phyloP scores from a whole-genome alignment of 345 rosid genomes.

The Arabidopsis thaliana region DNA sequence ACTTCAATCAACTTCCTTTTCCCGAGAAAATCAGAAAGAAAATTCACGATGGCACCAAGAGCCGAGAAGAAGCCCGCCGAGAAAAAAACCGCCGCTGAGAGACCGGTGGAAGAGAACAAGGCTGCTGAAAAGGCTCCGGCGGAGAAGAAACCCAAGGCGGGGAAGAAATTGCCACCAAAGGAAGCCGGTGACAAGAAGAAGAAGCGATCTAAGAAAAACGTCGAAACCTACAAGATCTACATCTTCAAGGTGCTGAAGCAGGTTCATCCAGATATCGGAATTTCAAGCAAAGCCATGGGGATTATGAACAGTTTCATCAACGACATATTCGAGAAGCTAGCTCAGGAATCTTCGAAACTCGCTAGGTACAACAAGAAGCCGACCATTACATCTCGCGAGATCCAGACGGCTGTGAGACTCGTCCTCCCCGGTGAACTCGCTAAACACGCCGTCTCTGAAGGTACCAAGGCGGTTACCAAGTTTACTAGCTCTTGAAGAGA shows the following conservation, averaged over 20 bases:
- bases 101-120: slow-evolving; percentile 63
- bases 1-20: neutral
- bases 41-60: slow-evolving; percentile 31
- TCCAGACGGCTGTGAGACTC: slow-evolving; percentile 74
- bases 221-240: slow-evolving; percentile 82
- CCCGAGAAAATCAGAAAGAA: neutral
- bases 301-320: slow-evolving; percentile 73
- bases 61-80: slow-evolving; percentile 56
- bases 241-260: slow-evolving; percentile 68
- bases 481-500: slow-evolving; percentile 59
- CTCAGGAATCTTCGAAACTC: slow-evolving; percentile 66
- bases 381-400: slow-evolving; percentile 69
- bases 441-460: slow-evolving; percentile 77
- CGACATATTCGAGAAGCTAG: slow-evolving; percentile 70
- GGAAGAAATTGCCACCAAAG: slow-evolving; percentile 67
- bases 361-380: slow-evolving; percentile 85
- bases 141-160: slow-evolving; percentile 78
- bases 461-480: slow-evolving; percentile 77
- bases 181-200: slow-evolving; percentile 69
- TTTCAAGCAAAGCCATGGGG: slow-evolving; percentile 70
- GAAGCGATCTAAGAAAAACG: slow-evolving; percentile 61
- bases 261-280: slow-evolving; percentile 59
- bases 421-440: slow-evolving; percentile 77
- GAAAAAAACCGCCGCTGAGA: slow-evolving; percentile 79
- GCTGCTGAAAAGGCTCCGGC: slow-evolving; percentile 65